Conservation (phyloP, 164 flowering plant genomes). For the Tinospora cordifolia region DNA sequence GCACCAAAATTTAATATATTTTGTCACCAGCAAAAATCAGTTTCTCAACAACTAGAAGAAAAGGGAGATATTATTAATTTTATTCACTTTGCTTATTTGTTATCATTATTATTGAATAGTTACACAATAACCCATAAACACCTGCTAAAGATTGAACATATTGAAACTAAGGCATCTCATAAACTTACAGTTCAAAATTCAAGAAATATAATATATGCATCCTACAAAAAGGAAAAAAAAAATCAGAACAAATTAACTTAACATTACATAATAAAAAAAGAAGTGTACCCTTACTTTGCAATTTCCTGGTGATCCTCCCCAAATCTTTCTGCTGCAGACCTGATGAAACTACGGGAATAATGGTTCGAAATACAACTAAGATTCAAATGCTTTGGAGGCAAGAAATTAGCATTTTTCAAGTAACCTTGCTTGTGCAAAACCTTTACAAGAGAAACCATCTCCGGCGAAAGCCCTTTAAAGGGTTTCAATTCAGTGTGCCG, state of each 20-base stretch:
- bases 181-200: not conserved
- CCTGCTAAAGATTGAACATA: no score
- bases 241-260: not conserved
- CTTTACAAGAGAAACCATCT: slow-evolving; percentile 14
- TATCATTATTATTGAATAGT: no score
- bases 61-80: no score
- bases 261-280: not conserved
- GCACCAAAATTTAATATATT: no score
- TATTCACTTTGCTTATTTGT: no score
- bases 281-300: slow-evolving; percentile 18
- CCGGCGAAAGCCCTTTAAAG: slow-evolving; percentile 15
- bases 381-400: slow-evolving; percentile 16
- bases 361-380: slow-evolving; percentile 7
- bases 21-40: no score
- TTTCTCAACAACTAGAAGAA: no score
- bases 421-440: slow-evolving; percentile 19
- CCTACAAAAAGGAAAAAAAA: no score
- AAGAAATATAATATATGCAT: not conserved
- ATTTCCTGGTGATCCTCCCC: slow-evolving; percentile 24
- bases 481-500: not conserved
- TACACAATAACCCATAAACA: no score
- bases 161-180: not conserved
- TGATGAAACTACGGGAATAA: slow-evolving; percentile 15
- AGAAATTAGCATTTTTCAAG: slow-evolving; percentile 16
- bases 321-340: slow-evolving; percentile 19